Conservation (phyloP, 2,329 filamentous ascomycete species). For the Xylaria sp. region DNA sequence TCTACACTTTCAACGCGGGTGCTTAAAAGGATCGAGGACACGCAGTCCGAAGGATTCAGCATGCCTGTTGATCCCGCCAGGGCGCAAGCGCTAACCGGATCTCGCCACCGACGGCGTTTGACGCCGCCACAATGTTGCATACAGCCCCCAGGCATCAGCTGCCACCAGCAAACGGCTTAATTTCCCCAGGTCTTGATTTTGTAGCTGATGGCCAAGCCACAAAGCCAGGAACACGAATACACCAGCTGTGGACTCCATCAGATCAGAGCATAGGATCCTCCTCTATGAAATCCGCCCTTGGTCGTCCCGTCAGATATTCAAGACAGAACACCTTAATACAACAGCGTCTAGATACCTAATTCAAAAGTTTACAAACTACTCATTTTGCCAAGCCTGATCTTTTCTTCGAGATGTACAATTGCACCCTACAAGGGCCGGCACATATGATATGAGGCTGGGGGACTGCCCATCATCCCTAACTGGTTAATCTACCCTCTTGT, state of each 20-base stretch:
- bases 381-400: constrained; percentile 23
- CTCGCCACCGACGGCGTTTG: constrained; percentile 34
- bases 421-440: constrained; percentile 22
- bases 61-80: constrained; percentile 18
- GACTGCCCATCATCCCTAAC: constrained; percentile 29
- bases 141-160: constrained; percentile 15
- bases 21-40: neutral
- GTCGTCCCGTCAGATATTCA: neutral
- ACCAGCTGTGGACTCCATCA: neutral
- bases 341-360: constrained; percentile 1
- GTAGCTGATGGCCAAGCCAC: constrained; percentile 23
- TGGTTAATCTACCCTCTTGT: constrained; percentile 28
- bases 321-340: constrained; percentile 6
- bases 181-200: neutral
- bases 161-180: neutral
- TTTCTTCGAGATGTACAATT: constrained; percentile 19
- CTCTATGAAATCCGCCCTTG: neutral
- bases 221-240: constrained; percentile 2
- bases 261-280: constrained; percentile 17
- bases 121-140: constrained; percentile 19
- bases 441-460: constrained; percentile 17
- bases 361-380: constrained; percentile 8
- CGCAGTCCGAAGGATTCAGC: constrained; percentile 31
- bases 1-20: neutral
- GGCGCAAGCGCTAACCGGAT: constrained; percentile 38